Percentiles rank a stretch among this genome's conserved stretches.
These are phyloP conservation scores for Tolypocladium capitatum DNA, from an alignment of 2,329 filamentous ascomycete species.

Conservation along the genomic window DNA sequence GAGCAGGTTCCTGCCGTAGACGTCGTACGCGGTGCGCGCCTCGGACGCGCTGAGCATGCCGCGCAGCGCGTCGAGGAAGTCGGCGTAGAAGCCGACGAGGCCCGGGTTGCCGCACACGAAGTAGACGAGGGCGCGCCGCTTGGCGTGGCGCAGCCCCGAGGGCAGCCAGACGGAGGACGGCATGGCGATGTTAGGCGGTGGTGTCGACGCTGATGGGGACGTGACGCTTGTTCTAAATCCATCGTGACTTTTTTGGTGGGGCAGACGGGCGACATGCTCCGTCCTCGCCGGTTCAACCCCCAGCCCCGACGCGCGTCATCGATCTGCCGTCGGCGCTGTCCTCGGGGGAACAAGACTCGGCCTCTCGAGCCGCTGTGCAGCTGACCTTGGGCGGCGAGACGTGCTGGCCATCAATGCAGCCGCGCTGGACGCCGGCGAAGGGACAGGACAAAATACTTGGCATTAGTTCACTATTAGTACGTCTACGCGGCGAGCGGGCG, in stretches of 20 bases:
- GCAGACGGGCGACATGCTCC: too few relatives aligned
- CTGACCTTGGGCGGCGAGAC: too few relatives aligned
- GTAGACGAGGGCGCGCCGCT: constrained; percentile 42
- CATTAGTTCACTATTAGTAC: not conserved
- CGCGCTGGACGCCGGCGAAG: too few relatives aligned
- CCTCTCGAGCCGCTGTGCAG: too few relatives aligned
- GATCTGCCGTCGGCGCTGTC: too few relatives aligned
- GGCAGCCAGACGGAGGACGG: constrained; percentile 16
- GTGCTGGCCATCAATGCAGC: too few relatives aligned
- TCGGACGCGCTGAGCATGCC: constrained; percentile 32
- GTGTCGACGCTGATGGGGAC: too few relatives aligned
- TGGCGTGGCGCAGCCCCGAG: constrained; percentile 9
- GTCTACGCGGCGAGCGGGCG: not conserved
- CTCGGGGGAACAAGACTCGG: too few relatives aligned
- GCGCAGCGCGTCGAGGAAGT: constrained; percentile 49
- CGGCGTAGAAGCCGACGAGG: constrained; percentile 57
- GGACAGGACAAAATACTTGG: not conserved
- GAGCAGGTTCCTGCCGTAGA: constrained; percentile 43
- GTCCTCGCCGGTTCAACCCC: too few relatives aligned
- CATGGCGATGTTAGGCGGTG: constrained; percentile 5
- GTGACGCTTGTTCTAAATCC: not conserved
- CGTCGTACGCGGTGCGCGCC: constrained; percentile 28
- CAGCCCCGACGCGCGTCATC: too few relatives aligned
- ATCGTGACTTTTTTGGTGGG: too few relatives aligned
- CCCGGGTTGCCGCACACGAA: constrained; percentile 70